A percentile compares a stretch with the other conserved stretches of the same genome.
Conservation (phyloP, 176 grass and related monocot species). For the Musa beccarii region DNA sequence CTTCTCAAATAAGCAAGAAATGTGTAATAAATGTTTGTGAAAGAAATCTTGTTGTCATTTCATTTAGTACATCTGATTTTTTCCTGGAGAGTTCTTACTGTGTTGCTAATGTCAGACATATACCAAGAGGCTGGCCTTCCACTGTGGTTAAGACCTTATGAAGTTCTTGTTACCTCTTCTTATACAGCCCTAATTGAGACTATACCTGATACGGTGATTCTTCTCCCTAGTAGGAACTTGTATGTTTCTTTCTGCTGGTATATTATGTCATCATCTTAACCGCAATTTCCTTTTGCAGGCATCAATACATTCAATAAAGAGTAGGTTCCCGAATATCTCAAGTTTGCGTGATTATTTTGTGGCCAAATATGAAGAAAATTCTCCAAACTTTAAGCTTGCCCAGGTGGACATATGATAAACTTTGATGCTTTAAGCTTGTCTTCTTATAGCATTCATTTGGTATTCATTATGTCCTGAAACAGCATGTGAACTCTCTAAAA, state of each 20-base stretch:
- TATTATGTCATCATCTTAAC: constrained; percentile 15
- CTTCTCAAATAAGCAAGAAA: background rate
- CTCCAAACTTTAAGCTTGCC: constrained; percentile 87
- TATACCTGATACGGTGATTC: constrained; percentile 86
- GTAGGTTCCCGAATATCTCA: constrained; percentile 79
- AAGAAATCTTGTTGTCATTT: background rate
- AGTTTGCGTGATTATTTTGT: constrained; percentile 81
- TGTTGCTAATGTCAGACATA: constrained; percentile 58
- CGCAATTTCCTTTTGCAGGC: constrained; percentile 45
- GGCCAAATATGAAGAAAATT: constrained; percentile 97
- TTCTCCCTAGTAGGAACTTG: background rate
- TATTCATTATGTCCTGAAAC: background rate
- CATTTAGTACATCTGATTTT: background rate
- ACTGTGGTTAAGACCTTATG: constrained; percentile 97
- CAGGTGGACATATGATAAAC: constrained; percentile 40
- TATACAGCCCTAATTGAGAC: constrained; percentile 98
- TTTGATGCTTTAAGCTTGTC: background rate
- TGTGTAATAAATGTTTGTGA: background rate
- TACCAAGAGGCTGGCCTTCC: constrained; percentile 99
- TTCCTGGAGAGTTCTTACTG: background rate
- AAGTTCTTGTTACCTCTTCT: constrained; percentile 93
- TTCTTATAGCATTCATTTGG: background rate
- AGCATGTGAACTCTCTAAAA: background rate
- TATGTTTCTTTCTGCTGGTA: background rate
- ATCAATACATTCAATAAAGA: constrained; percentile 98